These are phyloP conservation scores for Protea cynaroides DNA, from an alignment of 164 flowering plant genomes.

Conservation along the genomic window DNA sequence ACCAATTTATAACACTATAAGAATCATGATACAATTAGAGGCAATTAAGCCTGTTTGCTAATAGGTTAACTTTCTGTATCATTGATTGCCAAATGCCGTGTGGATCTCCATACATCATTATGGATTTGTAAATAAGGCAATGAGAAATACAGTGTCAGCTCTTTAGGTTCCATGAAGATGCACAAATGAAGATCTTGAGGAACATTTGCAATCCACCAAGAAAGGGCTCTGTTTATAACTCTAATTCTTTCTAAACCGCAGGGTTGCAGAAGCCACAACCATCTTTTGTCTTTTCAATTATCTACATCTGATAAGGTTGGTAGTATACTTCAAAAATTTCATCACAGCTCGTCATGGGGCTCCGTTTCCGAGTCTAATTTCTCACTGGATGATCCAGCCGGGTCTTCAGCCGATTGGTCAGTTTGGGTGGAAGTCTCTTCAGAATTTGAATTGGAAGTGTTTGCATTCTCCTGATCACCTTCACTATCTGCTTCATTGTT, in stretches of 20 bases:
- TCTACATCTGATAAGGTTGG: neutral
- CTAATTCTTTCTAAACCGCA: neutral
- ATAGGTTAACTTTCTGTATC: no score
- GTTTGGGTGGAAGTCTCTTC: conserved; percentile 16
- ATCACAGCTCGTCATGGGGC: conserved; percentile 27
- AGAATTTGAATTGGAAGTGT: conserved; percentile 12
- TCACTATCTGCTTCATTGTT: conserved; percentile 50
- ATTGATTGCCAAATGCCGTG: no score
- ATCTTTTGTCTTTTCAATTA: neutral
- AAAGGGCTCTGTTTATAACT: neutral
- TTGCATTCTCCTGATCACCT: conserved; percentile 11
- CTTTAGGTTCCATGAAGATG: neutral
- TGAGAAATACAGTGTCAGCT: neutral
- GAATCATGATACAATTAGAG: no score
- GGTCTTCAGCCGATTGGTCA: conserved; percentile 15
- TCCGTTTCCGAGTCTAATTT: conserved; percentile 9
- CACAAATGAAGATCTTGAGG: neutral
- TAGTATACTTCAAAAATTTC: neutral
- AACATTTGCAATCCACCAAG: neutral
- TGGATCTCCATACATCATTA: no score
- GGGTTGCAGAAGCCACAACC: neutral
- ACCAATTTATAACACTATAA: no score
- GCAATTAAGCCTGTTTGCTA: no score
- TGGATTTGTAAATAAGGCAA: neutral
- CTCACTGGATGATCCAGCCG: conserved; percentile 9